Conservation (phyloP, 106 monocot genomes). For the Allium fistulosum region DNA sequence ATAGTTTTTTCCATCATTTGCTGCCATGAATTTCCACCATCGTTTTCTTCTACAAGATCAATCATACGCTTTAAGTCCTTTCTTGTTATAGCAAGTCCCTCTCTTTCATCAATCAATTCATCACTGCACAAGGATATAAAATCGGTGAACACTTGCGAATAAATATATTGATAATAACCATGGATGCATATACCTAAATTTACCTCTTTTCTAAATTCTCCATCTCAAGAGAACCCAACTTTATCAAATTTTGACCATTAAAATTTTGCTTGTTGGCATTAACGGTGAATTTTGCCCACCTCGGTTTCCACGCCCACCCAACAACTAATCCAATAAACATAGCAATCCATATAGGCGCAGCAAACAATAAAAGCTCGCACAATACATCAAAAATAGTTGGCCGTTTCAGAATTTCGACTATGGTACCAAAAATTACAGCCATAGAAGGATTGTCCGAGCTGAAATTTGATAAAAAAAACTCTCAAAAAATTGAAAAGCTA, state of each 20-base stretch:
- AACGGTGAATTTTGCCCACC: constrained; percentile 22
- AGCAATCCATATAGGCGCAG: constrained; percentile 55
- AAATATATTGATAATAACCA: too few relatives aligned
- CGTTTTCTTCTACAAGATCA: constrained; percentile 53
- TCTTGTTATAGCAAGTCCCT: constrained; percentile 30
- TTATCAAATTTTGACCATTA: too few relatives aligned
- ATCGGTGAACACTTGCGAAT: too few relatives aligned
- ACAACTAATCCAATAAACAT: constrained; percentile 54
- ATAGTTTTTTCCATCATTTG: constrained; percentile 80
- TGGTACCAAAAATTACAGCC: constrained; percentile 40
- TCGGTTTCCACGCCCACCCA: constrained; percentile 74
- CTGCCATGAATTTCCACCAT: constrained; percentile 65
- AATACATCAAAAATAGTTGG: constrained; percentile 33
- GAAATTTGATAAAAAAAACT: neutral
- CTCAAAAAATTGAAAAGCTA: too few relatives aligned
- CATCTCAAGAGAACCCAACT: too few relatives aligned
- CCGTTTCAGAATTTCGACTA: constrained; percentile 35
- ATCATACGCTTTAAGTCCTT: constrained; percentile 55
- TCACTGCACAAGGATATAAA: neutral
- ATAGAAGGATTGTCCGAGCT: constrained; percentile 12
- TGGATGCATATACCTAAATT: too few relatives aligned
- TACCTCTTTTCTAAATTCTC: too few relatives aligned
- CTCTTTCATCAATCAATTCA: constrained; percentile 1
- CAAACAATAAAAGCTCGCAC: constrained; percentile 48
- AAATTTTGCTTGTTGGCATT: too few relatives aligned